Evolutionary conservation across 192 early-diverging fungal genomes (phyloP), one percentile per base, ranked within the genome.

Genomic region (Phlyctochytrium bullatum): DNA sequence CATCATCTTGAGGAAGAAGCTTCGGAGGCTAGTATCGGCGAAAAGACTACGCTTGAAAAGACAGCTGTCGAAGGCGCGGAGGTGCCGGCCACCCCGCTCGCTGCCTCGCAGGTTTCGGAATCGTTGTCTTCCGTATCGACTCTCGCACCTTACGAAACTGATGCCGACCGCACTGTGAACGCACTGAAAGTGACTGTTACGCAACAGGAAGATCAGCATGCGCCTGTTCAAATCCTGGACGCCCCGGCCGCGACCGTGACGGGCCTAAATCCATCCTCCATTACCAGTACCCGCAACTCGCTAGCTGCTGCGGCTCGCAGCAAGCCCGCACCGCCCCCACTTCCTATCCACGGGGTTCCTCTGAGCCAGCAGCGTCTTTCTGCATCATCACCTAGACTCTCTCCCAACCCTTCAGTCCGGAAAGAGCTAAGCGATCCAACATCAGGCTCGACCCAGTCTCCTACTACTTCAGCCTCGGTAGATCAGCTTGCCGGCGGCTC

Each of bases 151-250:
- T 6, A 25, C 12, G 54, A 57, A 25, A 57, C 54, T 14, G 40
- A 47, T 47, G 40, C 20, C 10, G 40, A 47, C 20, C 40, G 40
- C 6, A 47, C 40, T 0, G 65, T 34, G 28, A 59, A 67, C 53
- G 71, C 66, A 27, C 34, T 72, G 40, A 59, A 66, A 10, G 64
- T 72, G 3, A 72, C 64, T 29, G n/a, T n/a, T n/a, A n/a, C n/a
- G n/a, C n/a, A n/a, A n/a, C n/a, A n/a, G n/a, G n/a, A n/a, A n/a
- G n/a, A n/a, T n/a, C n/a, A n/a, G n/a, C n/a, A n/a, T n/a, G n/a
- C n/a, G n/a, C n/a, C n/a, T n/a, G n/a, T n/a, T n/a, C n/a, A n/a
- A n/a, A n/a, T n/a, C n/a, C 54, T 66, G 0, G 71, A 72, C 20
- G 71, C 65, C 28, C 34, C 71, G 36, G 64, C 64, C 36, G 59